Evolutionary conservation across 169 alveolate species (phyloP).

Genomic region (Ichthyophthirius multifiliis): DNA sequence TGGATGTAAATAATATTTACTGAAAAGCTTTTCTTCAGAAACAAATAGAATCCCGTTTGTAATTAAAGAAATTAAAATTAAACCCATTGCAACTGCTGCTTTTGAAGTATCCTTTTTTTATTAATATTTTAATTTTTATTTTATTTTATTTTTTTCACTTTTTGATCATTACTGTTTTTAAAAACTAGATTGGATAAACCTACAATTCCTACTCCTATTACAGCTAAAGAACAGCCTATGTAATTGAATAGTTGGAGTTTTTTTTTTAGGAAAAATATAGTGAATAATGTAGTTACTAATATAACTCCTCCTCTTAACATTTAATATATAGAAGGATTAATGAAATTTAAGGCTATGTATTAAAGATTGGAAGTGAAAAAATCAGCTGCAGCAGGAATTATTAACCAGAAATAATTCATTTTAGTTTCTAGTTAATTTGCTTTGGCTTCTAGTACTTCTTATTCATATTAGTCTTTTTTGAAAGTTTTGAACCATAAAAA

Average conservation of each 20-base stretch:
- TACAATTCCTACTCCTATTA: slow-evolving; percentile 53
- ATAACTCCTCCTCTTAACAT: slow-evolving; percentile 72
- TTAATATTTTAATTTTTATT: not conserved
- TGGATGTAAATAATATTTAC: slow-evolving; percentile 50
- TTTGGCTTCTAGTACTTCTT: not conserved
- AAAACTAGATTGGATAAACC: slow-evolving; percentile 42
- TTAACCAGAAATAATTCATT: slow-evolving; percentile 50
- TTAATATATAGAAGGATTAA: slow-evolving; percentile 63
- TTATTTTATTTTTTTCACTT: not conserved
- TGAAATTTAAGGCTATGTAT: slow-evolving; percentile 52
- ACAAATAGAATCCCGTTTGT: slow-evolving; percentile 48
- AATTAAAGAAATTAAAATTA: slow-evolving; percentile 41
- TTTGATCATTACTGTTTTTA: no score
- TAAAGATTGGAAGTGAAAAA: slow-evolving; percentile 45
- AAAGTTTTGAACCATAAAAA: slow-evolving; percentile 33
- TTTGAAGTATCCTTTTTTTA: slow-evolving; percentile 5
- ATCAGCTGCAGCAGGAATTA: slow-evolving; percentile 63
- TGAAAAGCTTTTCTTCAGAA: slow-evolving; percentile 59
- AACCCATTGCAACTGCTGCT: slow-evolving; percentile 37
- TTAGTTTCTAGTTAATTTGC: slow-evolving; percentile 5
- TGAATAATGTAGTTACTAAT: slow-evolving; percentile 46
- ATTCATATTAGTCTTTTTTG: slow-evolving; percentile 14
- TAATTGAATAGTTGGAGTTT: slow-evolving; percentile 37
- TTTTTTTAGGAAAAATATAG: slow-evolving; percentile 51
- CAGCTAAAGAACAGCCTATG: slow-evolving; percentile 50